Base-by-base conservation (phyloP, 805 yeast species). In the Candida pseudofarinosa region DNA sequence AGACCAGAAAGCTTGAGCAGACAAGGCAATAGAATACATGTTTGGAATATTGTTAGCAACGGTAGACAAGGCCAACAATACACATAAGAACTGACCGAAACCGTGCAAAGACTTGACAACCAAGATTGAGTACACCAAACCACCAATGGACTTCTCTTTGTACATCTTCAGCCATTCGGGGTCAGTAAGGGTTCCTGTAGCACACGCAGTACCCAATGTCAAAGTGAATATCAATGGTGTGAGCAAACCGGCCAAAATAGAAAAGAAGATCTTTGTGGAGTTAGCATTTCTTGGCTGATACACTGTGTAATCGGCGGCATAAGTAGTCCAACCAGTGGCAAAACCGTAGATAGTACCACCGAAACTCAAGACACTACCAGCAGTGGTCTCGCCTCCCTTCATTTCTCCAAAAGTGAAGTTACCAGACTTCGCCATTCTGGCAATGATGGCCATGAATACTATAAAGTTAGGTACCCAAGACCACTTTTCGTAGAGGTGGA, bases 301-400 rank as follows among this genome's bases (percentile, higher is more conserved):
- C 35, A 84, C 88, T 39, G 96, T 88, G 69, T 89, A 90, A 68
- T 89, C 97, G 40, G 95, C 80, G 19, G 97, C 93, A 54, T 83
- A 88, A 15, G 96, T 83, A 43, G 95, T 80, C 97, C 97, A 89
- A 49, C 97, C 97, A 42, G 96, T 79, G 39, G 96, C 95, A 58
- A 83, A 89, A 49, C 97, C 97, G 55, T 79, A 89, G 49, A 85
- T 63, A 35, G 93, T 67, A 62, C 89, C 83, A 59, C 96, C 96
- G 52, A 84, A 88, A 16, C 91, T 80, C 44, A 89, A 69, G 15
- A 87, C 89, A 55, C 63, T 55, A 49, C 88, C 96, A 26, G 93
- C 95, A 45, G 83, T 83, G 20, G 79, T 72, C 18, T 69, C 58
- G 47, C 96, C 96, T 33, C 70, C 67, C 18, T 45, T 54, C 59